A percentile compares a stretch with the other conserved stretches of the same genome.
Conservation (phyloP, 2,329 filamentous ascomycete species). For the Clonostachys solani region DNA sequence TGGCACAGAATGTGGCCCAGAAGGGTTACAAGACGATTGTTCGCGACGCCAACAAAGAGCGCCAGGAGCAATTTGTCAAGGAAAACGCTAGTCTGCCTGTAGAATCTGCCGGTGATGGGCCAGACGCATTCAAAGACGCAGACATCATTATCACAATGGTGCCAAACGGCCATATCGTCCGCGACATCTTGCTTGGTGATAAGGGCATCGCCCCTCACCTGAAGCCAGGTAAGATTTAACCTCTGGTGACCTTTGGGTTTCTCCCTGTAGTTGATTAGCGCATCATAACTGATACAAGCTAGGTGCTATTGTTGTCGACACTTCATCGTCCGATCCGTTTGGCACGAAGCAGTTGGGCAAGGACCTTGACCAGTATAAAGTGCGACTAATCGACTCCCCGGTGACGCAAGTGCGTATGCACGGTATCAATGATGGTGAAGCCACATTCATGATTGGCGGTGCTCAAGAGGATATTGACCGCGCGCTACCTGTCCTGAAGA, state of each 20-base stretch:
- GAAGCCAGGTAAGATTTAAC: not conserved
- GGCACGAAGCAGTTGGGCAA: not conserved
- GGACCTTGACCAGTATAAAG: not conserved
- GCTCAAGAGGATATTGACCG: not conserved
- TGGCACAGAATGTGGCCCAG: not conserved
- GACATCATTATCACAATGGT: slow-evolving; percentile 1
- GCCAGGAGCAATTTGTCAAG: not conserved
- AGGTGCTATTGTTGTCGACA: not conserved
- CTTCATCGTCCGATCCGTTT: not conserved
- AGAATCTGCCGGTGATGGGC: not conserved
- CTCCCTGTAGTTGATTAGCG: not conserved
- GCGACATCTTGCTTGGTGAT: not conserved
- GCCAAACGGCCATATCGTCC: slow-evolving; percentile 1
- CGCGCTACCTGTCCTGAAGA: not conserved
- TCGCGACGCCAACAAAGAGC: not conserved
- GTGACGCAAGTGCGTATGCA: slow-evolving; percentile 1
- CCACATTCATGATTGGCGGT: slow-evolving; percentile 1
- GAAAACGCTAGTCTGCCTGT: not conserved
- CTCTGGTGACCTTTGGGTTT: too few relatives aligned
- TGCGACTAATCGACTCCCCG: not conserved
- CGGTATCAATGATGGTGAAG: slow-evolving; percentile 1
- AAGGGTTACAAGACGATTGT: not conserved
- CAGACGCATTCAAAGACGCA: not conserved
- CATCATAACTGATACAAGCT: not conserved
- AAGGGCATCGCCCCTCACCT: not conserved